phyloP scores from a whole-genome alignment of 257 asterid species.

The Forsythia viridissima region DNA sequence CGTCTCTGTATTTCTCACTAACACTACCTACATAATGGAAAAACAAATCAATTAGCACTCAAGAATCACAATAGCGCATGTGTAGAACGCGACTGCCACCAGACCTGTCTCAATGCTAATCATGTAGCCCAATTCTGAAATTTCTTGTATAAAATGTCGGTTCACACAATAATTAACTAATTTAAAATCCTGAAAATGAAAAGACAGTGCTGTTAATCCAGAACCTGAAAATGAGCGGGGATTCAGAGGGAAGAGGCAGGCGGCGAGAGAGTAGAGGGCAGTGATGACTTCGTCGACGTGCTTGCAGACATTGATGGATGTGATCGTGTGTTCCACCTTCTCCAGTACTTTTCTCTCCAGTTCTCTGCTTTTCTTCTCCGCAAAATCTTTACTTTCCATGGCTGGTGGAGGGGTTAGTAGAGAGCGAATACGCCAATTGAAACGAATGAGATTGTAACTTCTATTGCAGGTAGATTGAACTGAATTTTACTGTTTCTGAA shows the following conservation, averaged over 20 bases:
- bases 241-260: conserved; percentile 55
- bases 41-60: background rate
- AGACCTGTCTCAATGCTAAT: background rate
- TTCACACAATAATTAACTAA: background rate
- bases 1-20: conserved; percentile 49
- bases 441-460: background rate
- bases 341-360: conserved; percentile 53
- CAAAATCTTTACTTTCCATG: conserved; percentile 36
- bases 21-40: conserved; percentile 47
- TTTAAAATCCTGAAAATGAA: background rate
- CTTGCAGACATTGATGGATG: conserved; percentile 50
- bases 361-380: conserved; percentile 29
- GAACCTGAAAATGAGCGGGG: conserved; percentile 56
- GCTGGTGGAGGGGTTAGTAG: background rate
- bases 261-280: conserved; percentile 77
- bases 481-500: background rate
- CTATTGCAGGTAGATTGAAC: background rate
- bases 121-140: background rate
- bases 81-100: background rate
- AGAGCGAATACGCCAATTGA: conserved; percentile 13
- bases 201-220: background rate
- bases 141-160: background rate
- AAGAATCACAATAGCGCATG: background rate
- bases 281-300: conserved; percentile 70
- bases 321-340: conserved; percentile 59